Evolutionary conservation across 306 rosid genomes (phyloP).

Genomic region (Rosa persica): DNA sequence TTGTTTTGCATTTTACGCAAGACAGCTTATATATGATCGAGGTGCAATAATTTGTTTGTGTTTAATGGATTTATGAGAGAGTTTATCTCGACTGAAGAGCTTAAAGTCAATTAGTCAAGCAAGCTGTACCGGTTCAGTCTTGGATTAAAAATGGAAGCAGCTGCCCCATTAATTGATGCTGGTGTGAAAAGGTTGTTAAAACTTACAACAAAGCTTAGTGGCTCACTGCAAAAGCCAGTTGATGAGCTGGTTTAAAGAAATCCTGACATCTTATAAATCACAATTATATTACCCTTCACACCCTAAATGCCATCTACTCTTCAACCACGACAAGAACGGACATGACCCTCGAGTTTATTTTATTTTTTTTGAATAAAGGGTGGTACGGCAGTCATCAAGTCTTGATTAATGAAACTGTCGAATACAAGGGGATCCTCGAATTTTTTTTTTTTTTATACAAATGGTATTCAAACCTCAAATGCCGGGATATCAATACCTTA

Average conservation of each 20-base stretch:
- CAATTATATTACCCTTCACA: not conserved
- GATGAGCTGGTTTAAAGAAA: not conserved
- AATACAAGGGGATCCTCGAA: too few relatives aligned
- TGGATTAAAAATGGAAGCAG: not conserved
- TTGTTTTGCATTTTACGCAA: not conserved
- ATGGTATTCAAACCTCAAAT: not conserved
- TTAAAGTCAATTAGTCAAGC: not conserved
- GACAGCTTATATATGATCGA: not conserved
- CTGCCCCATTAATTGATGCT: not conserved
- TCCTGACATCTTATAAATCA: slow-evolving; percentile 1
- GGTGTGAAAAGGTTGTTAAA: not conserved
- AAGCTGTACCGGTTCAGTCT: not conserved
- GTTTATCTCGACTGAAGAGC: not conserved
- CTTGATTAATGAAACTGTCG: too few relatives aligned
- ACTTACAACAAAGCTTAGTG: not conserved
- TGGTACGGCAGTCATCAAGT: too few relatives aligned
- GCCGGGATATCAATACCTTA: not conserved
- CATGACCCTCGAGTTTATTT: not conserved
- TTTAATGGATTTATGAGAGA: not conserved
- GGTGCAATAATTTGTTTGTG: not conserved
- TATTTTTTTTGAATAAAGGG: too few relatives aligned
- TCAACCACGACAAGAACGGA: not conserved
- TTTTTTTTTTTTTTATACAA: not conserved
- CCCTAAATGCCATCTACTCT: slow-evolving; percentile 12
- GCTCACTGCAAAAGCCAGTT: not conserved